These are phyloP conservation scores for Candida tibetensis DNA, from an alignment of 805 yeast species.

Conservation along the genomic window DNA sequence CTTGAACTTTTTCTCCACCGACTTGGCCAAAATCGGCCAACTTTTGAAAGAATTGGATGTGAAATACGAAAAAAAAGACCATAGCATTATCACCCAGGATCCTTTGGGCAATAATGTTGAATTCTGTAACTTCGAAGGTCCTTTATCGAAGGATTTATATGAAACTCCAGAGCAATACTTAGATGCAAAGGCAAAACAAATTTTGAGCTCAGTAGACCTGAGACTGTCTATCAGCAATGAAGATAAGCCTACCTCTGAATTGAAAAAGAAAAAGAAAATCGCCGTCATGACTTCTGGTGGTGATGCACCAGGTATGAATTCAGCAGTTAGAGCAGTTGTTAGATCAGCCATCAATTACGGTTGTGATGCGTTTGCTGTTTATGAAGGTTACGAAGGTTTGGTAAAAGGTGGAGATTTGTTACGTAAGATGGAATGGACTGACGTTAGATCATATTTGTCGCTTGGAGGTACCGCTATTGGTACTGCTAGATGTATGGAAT, in stretches of 20 bases:
- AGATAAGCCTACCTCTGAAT: background rate
- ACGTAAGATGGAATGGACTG: slow-evolving; percentile 61
- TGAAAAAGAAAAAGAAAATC: slow-evolving; percentile 42
- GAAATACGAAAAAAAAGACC: background rate
- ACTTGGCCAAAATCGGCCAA: slow-evolving; percentile 20
- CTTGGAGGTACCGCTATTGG: slow-evolving; percentile 79
- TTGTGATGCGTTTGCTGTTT: slow-evolving; percentile 64
- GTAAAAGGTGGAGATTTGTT: slow-evolving; percentile 64
- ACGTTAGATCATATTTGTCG: slow-evolving; percentile 67
- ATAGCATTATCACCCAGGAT: slow-evolving; percentile 16
- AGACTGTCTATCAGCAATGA: background rate
- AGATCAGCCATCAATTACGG: slow-evolving; percentile 63
- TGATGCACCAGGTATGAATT: slow-evolving; percentile 81
- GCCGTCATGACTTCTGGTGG: slow-evolving; percentile 84
- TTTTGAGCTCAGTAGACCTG: slow-evolving; percentile 14
- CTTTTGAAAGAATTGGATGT: slow-evolving; percentile 15
- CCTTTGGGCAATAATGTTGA: slow-evolving; percentile 34
- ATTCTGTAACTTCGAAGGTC: slow-evolving; percentile 23
- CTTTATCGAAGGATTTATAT: slow-evolving; percentile 19
- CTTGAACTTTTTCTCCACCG: slow-evolving; percentile 32
- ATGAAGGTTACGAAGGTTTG: slow-evolving; percentile 74
- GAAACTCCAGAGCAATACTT: slow-evolving; percentile 27
- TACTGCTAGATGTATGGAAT: slow-evolving; percentile 70
- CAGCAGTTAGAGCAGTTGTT: slow-evolving; percentile 71
- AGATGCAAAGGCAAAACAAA: slow-evolving; percentile 20